These are phyloP conservation scores for Neodidymelliopsis sp. DNA, from an alignment of 2,329 filamentous ascomycete species.

Conservation along the genomic window DNA sequence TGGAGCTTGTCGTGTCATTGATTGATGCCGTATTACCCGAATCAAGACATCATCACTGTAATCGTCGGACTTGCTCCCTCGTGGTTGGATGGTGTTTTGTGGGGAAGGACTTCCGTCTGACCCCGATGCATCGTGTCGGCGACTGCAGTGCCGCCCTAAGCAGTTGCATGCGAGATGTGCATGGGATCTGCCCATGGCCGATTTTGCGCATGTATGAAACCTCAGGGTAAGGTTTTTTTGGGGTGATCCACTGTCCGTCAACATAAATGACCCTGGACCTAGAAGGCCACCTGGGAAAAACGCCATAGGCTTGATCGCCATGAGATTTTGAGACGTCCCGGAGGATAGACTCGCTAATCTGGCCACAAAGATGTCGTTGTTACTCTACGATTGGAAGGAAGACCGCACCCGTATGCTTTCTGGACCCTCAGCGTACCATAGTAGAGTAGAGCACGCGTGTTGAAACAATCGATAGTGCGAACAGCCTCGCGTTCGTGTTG, in stretches of 20 bases:
- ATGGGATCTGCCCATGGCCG: constrained; percentile 5
- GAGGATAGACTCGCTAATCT: constrained; percentile 8
- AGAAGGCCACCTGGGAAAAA: background rate
- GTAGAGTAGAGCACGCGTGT: constrained; percentile 15
- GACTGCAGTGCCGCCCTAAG: constrained; percentile 6
- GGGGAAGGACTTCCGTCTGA: constrained; percentile 5
- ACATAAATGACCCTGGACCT: constrained; percentile 1
- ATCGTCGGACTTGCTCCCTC: constrained; percentile 13
- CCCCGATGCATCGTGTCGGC: constrained; percentile 7
- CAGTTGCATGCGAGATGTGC: constrained; percentile 4
- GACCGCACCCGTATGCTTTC: constrained; percentile 3
- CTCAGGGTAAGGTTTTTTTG: background rate
- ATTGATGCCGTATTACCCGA: constrained; percentile 13
- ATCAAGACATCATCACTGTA: constrained; percentile 5
- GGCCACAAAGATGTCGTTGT: background rate
- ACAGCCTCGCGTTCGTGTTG: constrained; percentile 19
- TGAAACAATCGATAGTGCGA: constrained; percentile 19
- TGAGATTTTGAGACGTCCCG: constrained; percentile 7
- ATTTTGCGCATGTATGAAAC: constrained; percentile 4
- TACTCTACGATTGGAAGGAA: background rate
- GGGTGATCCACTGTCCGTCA: background rate
- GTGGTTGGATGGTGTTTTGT: constrained; percentile 8
- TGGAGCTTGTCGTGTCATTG: background rate
- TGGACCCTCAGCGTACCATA: constrained; percentile 9
- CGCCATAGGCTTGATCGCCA: background rate